Base-by-base conservation (phyloP, 1,139 yeast genomes). In the Zygosaccharomyces sapae region DNA sequence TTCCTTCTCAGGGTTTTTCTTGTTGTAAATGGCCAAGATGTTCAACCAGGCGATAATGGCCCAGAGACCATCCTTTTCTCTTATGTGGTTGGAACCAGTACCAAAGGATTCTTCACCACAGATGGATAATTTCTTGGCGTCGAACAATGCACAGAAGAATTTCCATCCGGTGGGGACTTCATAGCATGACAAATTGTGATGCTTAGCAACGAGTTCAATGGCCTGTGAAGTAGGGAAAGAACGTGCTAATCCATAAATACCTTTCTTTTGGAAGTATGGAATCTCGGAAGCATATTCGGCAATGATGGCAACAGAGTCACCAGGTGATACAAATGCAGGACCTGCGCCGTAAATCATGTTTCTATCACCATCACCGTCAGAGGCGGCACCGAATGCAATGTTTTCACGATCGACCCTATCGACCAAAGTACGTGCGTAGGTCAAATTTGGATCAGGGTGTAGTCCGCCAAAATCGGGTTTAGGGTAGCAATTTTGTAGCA, bases 111-210 rank as follows among this genome's bases (percentile, higher is more conserved):
- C 98, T 71, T 92, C 98, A 56, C 98, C 98, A 71, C 98, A 94
- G 62, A 92, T 92, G 53, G 96, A 86, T 62, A 92, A 77, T 70
- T 89, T 89, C 62, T 87, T 80, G 41, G 95, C 90, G 65, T 92
- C 98, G 61, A 92, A 92, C 56, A 92, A 74, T 5, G 95, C 90
- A 69, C 97, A 89, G 77, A 92, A 92, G 66, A 92, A 92, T 70
- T 92, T 92, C 98, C 98, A 92, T 36, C 98, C 98, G 18, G 98
- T 92, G 50, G 98, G 98, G 4, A 94, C 98, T 70, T 92, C 98
- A 70, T 92, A 92, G 54, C 83, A 74, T 45, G 83, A 71, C 55
- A 92, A 73, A 13, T 83, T 83, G 67, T 88, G 83, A 51, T 75
- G 75, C 66, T 81, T 80, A 33, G 96, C 98, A 29, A 92, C 98